Base-by-base conservation (phyloP, 768 basidiomycete species). In the Agaricus blazei region DNA sequence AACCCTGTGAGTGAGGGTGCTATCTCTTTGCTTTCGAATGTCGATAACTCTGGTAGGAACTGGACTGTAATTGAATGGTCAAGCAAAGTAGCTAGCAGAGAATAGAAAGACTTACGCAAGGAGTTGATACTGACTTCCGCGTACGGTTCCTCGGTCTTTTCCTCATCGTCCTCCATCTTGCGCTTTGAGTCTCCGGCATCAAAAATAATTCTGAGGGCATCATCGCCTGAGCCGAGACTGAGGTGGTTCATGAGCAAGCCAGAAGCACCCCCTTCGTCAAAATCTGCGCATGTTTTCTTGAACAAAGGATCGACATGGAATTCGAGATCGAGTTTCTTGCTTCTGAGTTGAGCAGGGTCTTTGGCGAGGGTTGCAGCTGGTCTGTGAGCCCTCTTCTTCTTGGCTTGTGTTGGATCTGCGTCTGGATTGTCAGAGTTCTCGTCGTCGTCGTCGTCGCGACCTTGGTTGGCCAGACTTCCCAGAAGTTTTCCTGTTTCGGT, bases 161-260 rank as follows among this genome's bases (percentile, higher is more conserved):
- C 92, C 34, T 85, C 85, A 45, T 91, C 93, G 38, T 95, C 88
- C 3, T 54, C 54, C 38, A 78, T 75, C 58, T 84, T 88, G 3
- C 85, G 83, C 67, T 89, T 85, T 0, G 91, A 88, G 67, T 98
- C 96, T 54, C 95, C 88, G 4, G 94, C 95, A 68, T 98, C 96
- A 62, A 99, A 99, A 27, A 98, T 90, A 49, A 99, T 89, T 57
- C 93, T 78, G 67, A 98, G 77, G 3, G 90, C 88, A 56, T 95
- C 92, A 15, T 79, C 81, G 2, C 89, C 90, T 1, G 87, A 75
- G 19, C 88, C 89, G 52, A 92, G 63, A 50, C 81, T 80, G 41
- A 99, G 77, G 65, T 99, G 97, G 65, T 99, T 98, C 95, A 98
- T 96, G 31, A 99, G 73, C 46, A 99, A 72, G 9, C 97, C 97